Evolutionary conservation across 352 stramenopile genomes (phyloP).

Genomic region (Phytophthora foliorum): DNA sequence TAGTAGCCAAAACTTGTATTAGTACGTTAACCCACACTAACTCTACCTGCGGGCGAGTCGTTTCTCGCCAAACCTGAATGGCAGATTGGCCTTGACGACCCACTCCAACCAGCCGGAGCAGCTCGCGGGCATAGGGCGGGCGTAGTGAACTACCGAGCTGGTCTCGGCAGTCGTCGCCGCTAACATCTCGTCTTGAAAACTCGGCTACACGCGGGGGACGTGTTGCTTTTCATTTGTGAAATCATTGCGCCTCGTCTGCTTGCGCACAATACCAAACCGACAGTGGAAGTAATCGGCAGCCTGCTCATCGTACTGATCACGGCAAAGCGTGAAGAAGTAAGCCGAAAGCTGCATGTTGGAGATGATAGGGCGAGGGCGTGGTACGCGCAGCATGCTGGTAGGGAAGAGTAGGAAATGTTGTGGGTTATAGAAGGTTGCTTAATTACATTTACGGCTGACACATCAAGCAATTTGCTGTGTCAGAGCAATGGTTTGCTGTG

Average conservation of each 20-base stretch:
- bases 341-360: neutral
- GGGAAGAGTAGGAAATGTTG: too few relatives aligned
- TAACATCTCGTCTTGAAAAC: neutral
- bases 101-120: neutral
- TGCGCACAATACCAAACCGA: neutral
- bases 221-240: slow-evolving; percentile 1
- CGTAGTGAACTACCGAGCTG: neutral
- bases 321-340: neutral
- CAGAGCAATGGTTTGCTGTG: too few relatives aligned
- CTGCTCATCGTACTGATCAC: neutral
- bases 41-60: neutral
- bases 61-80: neutral
- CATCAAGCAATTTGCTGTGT: too few relatives aligned
- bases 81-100: neutral
- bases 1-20: neutral
- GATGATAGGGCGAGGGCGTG: too few relatives aligned
- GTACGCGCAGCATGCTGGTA: too few relatives aligned
- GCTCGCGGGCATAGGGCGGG: neutral
- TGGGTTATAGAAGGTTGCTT: too few relatives aligned
- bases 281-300: neutral
- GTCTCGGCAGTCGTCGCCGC: neutral
- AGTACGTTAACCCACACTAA: too few relatives aligned
- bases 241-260: slow-evolving; percentile 1
- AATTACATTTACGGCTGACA: too few relatives aligned
- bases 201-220: neutral